Conservation (phyloP, 2,329 filamentous ascomycete genomes). For the Colletotrichum lindemuthianum region DNA sequence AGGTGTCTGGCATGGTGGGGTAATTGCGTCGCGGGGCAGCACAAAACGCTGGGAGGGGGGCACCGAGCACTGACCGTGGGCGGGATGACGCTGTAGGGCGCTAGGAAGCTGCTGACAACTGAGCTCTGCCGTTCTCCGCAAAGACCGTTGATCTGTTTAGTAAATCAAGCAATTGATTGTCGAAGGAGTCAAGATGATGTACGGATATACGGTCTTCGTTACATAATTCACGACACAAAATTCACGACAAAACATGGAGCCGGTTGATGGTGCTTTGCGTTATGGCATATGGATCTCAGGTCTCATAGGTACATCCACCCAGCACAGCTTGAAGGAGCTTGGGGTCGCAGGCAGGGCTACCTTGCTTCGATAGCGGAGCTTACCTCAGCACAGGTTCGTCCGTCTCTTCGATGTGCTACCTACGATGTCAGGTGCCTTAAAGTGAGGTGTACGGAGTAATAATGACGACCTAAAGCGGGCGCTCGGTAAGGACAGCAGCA, state of each 20-base stretch:
- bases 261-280: too few relatives aligned
- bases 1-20: constrained; percentile 35
- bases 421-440: neutral
- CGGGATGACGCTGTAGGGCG: constrained; percentile 7
- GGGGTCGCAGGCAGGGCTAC: neutral
- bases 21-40: constrained; percentile 22
- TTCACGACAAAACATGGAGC: too few relatives aligned
- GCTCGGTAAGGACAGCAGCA: constrained; percentile 5
- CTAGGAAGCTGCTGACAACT: too few relatives aligned
- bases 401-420: neutral
- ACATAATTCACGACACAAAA: too few relatives aligned
- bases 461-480: neutral
- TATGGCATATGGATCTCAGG: too few relatives aligned
- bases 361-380: neutral
- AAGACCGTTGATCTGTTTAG: too few relatives aligned
- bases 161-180: too few relatives aligned
- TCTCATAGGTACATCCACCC: too few relatives aligned
- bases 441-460: neutral
- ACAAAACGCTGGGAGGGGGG: constrained; percentile 24
- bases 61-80: constrained; percentile 24
- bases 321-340: too few relatives aligned
- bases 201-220: too few relatives aligned
- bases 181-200: too few relatives aligned
- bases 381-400: neutral
- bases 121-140: too few relatives aligned